Evolutionary conservation across 1,284 basidiomycete genomes (phyloP), one percentile per base, ranked within the genome.

Genomic region (Leucoagaricus sp.): DNA sequence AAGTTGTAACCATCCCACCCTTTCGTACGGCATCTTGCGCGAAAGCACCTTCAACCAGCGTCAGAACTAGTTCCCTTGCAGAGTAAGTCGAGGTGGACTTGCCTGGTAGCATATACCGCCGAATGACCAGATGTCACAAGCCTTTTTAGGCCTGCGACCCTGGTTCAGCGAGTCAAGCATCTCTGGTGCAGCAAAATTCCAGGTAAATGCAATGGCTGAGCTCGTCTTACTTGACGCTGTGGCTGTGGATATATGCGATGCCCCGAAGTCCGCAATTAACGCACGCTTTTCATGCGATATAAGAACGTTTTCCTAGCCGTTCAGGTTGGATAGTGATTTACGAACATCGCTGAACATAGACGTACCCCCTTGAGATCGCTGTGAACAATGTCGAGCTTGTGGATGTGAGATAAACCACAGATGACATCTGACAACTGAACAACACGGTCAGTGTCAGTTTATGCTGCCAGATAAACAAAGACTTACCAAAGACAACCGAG

Each of bases 101-200:
- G 31, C 48, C 34, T 49, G 29, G 21, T 49, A 36, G n/a, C 48
- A 49, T 2, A 49, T 17, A 21, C 48, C 31, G n/a, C 48, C 31
- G n/a, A 49, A 38, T 3, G 48, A 49, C 48, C 33, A 36, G 33
- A 36, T 19, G 21, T 49, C 48, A 7, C 33, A 5, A 3, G 31
- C 48, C n/a, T 23, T 17, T 25, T 28, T 19, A 17, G 47, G 47
- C 6, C 33, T 6, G 15, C 8, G 9, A 12, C 25, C 5, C 19
- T 46, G 45, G n/a, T 26, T 2, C 6, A 6, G 6, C 31, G 6
- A 12, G 25, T 45, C 44, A 12, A 49, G 17, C 12, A 25, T 4
- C 13, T 49, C 48, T 7, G 48, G 48, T 8, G 48, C 31, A 10
- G 19, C 19, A 33, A 33, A 33, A 12, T 33, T 6, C 29, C 31